These are phyloP conservation scores for Daldinia concentrica DNA, from an alignment of 495 filamentous ascomycete species.

Conservation along the genomic window DNA sequence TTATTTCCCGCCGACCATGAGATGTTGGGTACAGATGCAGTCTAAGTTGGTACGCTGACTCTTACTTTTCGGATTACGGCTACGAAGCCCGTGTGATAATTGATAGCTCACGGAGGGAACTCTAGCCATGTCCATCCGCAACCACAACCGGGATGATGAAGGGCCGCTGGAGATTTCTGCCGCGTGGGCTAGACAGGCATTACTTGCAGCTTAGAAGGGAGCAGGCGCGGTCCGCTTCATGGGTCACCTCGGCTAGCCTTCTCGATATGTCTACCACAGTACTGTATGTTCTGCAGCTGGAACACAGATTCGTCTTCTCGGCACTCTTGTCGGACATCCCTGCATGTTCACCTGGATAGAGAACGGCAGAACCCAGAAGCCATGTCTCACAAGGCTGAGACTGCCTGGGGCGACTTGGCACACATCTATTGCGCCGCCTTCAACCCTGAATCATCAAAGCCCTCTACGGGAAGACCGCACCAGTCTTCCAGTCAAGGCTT, in stretches of 20 bases:
- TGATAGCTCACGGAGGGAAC: slow-evolving; percentile 39
- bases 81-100: slow-evolving; percentile 38
- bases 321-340: slow-evolving; percentile 37
- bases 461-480: slow-evolving; percentile 34
- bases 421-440: slow-evolving; percentile 19
- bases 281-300: slow-evolving; percentile 41
- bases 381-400: slow-evolving; percentile 46
- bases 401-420: slow-evolving; percentile 31
- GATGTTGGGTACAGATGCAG: slow-evolving; percentile 43
- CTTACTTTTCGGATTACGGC: slow-evolving; percentile 40
- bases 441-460: slow-evolving; percentile 20
- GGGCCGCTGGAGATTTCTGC: slow-evolving; percentile 29
- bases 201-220: slow-evolving; percentile 34
- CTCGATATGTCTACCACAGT: slow-evolving; percentile 25
- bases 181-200: slow-evolving; percentile 38
- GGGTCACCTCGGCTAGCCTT: slow-evolving; percentile 36
- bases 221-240: slow-evolving; percentile 37
- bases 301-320: slow-evolving; percentile 34
- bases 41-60: slow-evolving; percentile 41
- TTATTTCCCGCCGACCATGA: slow-evolving; percentile 27
- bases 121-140: slow-evolving; percentile 26
- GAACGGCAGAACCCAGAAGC: slow-evolving; percentile 13
- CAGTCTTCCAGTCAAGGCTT: slow-evolving; percentile 1
- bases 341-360: slow-evolving; percentile 38
- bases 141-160: slow-evolving; percentile 23